Base-by-base conservation (phyloP, 2,329 filamentous ascomycete species). In the Colletotrichum sp. region DNA sequence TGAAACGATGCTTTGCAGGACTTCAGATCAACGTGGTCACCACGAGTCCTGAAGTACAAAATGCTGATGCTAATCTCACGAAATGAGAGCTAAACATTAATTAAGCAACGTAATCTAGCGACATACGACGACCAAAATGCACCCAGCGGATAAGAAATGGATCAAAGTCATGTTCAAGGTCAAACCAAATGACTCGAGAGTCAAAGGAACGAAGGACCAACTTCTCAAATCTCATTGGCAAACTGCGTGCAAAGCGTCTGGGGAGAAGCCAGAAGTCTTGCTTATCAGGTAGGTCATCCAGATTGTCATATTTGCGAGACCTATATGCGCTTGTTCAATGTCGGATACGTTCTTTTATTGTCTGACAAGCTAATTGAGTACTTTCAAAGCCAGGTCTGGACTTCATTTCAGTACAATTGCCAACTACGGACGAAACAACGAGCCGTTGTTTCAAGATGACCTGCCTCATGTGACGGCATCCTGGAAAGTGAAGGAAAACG, bases 321-420 rank as follows among this genome's bases (percentile, higher is more conserved):
- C 18, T n/a, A 1, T 3, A 30, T 30, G 8, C 28, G 6, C 18
- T n/a, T 43, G 38, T n/a, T 43, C 38, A 12, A 2, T 43, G 0
- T 4, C 16, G 38, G 18, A 6, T 3, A n/a, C 5, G 18, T 48
- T n/a, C 0, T n/a, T 0, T 6, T n/a, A n/a, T 48, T n/a, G 8
- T 7, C 0, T 7, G 9, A 6, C 18, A 48, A 48, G 9, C 18
- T 48, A n/a, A 48, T n/a, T 2, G 38, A 5, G 18, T 7, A 3
- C 3, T 48, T 6, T 10, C 5, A 12, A 5, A 9, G 18, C 18
- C 1, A 43, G 38, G 3, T 6, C 38, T n/a, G 38, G 18, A n/a
- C 38, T 43, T 10, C 38, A 48, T n/a, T 3, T 3, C 5, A n/a
- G 5, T n/a, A n/a, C 38, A 4, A 48, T 7, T 48, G 36, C 15